Evolutionary conservation across 768 basidiomycete species (phyloP), one percentile per base, ranked within the genome.

Genomic region (Boletus rex-veris): DNA sequence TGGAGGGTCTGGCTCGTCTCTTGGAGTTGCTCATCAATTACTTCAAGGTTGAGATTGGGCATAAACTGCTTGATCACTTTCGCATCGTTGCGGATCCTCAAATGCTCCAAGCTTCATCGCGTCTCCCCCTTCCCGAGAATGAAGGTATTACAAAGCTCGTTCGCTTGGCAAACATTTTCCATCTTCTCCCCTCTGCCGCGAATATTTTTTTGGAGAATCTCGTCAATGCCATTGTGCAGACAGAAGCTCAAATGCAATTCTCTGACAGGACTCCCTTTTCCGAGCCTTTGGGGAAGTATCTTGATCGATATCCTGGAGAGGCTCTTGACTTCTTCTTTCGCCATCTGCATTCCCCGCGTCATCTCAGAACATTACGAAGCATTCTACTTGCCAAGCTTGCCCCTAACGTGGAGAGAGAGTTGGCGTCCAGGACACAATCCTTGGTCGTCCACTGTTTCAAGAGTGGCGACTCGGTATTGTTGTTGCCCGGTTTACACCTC

Each of bases 21-120:
- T 77, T 99, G 45, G 93, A 97, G 69, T 80, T 99, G 7, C 74
- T 99, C 51, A 97, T 94, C 37, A 98, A 98, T 69, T 98, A 99
- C 73, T 99, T 99, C 84, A 98, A 98, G 70, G 96, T 99, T 16
- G 97, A 99, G 74, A 98, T 99, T 55, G 97, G 97, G 1, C 84
- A 91, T 70, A 99, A 99, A 72, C 83, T 99, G 7, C 77, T 99
- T 19, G 97, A 98, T 63, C 97, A 99, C 68, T 98, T 96, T 74
- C 86, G 88, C 40, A 84, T 88, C 36, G 87, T 99, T 19, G 91
- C 96, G 24, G 93, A 96, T 64, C 88, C 92, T 14, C 85, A 86
- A 59, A 86, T 91, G 76, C 78, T 98, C 26, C 80, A 82, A 53
- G 84, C 82, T 44, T 88, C 94, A 0, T 85, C 92, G 0, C 82